Evolutionary conservation across 2,329 filamentous ascomycete genomes (phyloP), one percentile per base, ranked within the genome.

Genomic region (Plectosphaerella plurivora): DNA sequence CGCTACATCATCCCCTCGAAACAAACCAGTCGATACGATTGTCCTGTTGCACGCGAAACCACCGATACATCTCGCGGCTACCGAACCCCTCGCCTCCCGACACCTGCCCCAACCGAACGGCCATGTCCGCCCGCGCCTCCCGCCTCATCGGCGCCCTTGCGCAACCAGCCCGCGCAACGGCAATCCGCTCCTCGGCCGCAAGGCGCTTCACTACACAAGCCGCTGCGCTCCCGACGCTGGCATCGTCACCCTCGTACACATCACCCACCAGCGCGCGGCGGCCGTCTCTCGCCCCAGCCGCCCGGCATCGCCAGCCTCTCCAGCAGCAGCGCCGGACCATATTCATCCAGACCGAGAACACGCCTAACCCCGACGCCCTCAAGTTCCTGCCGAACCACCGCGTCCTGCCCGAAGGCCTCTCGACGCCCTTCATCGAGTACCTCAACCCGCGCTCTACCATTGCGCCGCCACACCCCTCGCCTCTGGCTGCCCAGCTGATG

Each of bases 341-440:
- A 70, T 99, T 97, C 76, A 99, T 99, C 65, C 94, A 99, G 73
- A 97, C 93, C 5, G 93, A 97, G 67, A 83, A 81, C 59, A 99
- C 94, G 1, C 94, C 94, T 24, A 99, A 99, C 72, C 79, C 85
- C n/a, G 91, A 97, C 74, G 92, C 91, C 35, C 81, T 97, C 64
- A 99, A 99, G 74, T 99, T 99, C 73, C 82, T 95, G 39, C 94
- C 94, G 2, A 96, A 97, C 72, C 86, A 91, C 70, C 83, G 82
- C 39, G 84, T 99, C 49, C 81, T 99, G 2, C 93, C 94, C 20
- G 78, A 87, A 59, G 77, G 76, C 50, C 76, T 96, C 57, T 73
- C 81, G 7, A 84, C 87, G 3, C 82, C 90, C 8, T 97, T 92
- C 70, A 81, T 97, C 67, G 94, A 99, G 74, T 99, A 97, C 69